Conservation (phyloP, 1,284 basidiomycete species). For the Trichosporon inkin region DNA sequence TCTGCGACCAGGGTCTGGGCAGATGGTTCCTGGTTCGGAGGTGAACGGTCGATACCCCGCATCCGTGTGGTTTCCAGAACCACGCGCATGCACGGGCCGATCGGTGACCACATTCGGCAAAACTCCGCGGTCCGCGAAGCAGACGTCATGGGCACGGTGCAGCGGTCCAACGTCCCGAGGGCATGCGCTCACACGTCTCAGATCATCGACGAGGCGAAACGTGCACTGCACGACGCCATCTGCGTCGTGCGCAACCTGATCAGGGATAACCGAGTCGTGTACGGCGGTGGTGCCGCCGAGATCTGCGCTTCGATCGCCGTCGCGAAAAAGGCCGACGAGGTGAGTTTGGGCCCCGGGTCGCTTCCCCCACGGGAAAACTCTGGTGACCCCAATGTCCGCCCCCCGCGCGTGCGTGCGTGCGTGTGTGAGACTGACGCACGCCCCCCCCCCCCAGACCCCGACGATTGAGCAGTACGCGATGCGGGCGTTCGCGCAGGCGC, state of each 20-base stretch:
- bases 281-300: constrained; percentile 95
- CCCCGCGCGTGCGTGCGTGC: no score
- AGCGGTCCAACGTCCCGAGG: background rate
- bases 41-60: constrained; percentile 6
- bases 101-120: constrained; percentile 6
- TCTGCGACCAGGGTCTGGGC: background rate
- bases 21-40: background rate
- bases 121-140: background rate
- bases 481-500: constrained; percentile 91
- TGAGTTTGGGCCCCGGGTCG: constrained; percentile 41
- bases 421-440: constrained; percentile 7
- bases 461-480: constrained; percentile 99
- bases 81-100: background rate
- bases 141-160: background rate
- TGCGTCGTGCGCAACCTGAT: constrained; percentile 95
- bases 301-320: constrained; percentile 94
- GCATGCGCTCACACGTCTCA: constrained; percentile 42
- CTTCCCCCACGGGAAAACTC: constrained; percentile 12
- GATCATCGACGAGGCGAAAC: constrained; percentile 98
- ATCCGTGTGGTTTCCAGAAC: background rate
- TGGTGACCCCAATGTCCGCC: background rate
- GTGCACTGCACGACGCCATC: constrained; percentile 93
- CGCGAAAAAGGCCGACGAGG: constrained; percentile 87
- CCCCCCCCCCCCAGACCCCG: constrained; percentile 59
- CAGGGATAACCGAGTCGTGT: constrained; percentile 93